Base-by-base conservation (phyloP, 176 grass and related monocot genomes). In the Carex cristatella region DNA sequence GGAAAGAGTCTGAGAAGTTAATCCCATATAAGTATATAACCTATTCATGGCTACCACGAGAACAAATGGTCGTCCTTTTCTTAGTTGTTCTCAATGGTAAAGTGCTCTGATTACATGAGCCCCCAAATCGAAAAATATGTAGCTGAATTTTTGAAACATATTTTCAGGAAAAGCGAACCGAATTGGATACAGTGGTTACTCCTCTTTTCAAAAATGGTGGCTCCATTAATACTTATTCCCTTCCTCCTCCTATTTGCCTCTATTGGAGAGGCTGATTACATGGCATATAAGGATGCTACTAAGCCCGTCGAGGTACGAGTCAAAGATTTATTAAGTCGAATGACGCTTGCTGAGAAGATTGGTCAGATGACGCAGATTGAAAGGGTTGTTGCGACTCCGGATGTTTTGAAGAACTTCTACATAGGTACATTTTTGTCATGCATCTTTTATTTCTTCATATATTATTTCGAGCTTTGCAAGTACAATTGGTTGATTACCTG, bases 351-450 rank as follows among this genome's bases (percentile, higher is more conserved):
- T 0, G 96, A 98, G 86, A 98, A 98, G 93, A 85, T 98, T 49
- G 96, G 96, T 7, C 96, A 99, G 86, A 99, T 99, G 96, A 99
- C 93, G 33, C 96, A 99, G 88, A 95, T 99, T 76, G 96, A 99
- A 77, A 89, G 96, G 70, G 33, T 77, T 5, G 90, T 92, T 16
- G 89, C 93, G 30, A 86, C 93, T 14, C 90, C 93, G 66, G 48
- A 99, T 28, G 87, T 95, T 66, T 85, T 99, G 70, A 87, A 81
- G 81, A 86, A 94, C 78, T 80, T 88, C 85, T 95, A 86, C 87
- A 99, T 99, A 63, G 96, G 96, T 79, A 18, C 15, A 70, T n/a
- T n/a, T n/a, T 32, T 10, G 28, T 28, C 33, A 59, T 13, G 2
- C 16, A 65, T 19, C 5, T 16, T 63, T 62, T 73, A 51, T 51